A percentile compares a stretch with the other conserved stretches of the same genome.
Conservation (phyloP, 2,329 filamentous ascomycete genomes). For the Chaetomium globosum region DNA sequence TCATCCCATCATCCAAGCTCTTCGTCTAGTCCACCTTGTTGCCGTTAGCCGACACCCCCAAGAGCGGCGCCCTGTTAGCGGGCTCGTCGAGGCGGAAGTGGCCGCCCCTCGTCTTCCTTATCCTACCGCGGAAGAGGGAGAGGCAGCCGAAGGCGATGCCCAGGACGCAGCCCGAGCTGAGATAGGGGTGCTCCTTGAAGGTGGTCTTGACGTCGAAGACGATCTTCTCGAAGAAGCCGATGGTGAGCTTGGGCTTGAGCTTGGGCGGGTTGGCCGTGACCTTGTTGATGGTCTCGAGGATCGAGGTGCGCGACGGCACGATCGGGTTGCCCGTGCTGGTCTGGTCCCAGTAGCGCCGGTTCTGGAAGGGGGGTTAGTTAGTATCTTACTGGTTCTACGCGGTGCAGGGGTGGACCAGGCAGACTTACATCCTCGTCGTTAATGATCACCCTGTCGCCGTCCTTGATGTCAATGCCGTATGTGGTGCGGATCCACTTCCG, state of each 20-base stretch:
- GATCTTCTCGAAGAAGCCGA: slow-evolving; percentile 69
- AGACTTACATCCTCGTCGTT: slow-evolving; percentile 91
- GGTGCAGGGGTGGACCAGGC: background rate
- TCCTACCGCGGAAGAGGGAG: slow-evolving; percentile 55
- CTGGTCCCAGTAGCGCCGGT: slow-evolving; percentile 91
- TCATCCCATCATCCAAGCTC: slow-evolving; percentile 11
- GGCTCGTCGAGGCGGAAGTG: slow-evolving; percentile 65
- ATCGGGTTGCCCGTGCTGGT: slow-evolving; percentile 89
- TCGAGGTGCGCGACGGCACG: slow-evolving; percentile 83
- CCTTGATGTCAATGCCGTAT: slow-evolving; percentile 84
- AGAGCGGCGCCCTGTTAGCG: slow-evolving; percentile 43
- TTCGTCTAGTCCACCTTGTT: slow-evolving; percentile 30
- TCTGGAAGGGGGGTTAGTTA: slow-evolving; percentile 52
- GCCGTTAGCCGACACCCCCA: slow-evolving; percentile 27
- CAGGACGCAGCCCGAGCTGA: slow-evolving; percentile 60
- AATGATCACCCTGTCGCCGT: slow-evolving; percentile 91
- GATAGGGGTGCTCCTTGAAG: slow-evolving; percentile 61
- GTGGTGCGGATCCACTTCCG: slow-evolving; percentile 95
- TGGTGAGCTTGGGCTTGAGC: slow-evolving; percentile 77
- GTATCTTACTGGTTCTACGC: background rate
- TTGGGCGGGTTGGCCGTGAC: slow-evolving; percentile 68
- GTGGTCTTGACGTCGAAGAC: slow-evolving; percentile 67
- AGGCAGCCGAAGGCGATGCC: slow-evolving; percentile 57
- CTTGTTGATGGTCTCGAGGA: slow-evolving; percentile 81
- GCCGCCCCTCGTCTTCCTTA: slow-evolving; percentile 57